A percentile compares a stretch with the other conserved stretches of the same genome.
These are phyloP conservation scores for Simplicillium aogashimaense DNA, from an alignment of 2,329 filamentous ascomycete species.

Conservation along the genomic window DNA sequence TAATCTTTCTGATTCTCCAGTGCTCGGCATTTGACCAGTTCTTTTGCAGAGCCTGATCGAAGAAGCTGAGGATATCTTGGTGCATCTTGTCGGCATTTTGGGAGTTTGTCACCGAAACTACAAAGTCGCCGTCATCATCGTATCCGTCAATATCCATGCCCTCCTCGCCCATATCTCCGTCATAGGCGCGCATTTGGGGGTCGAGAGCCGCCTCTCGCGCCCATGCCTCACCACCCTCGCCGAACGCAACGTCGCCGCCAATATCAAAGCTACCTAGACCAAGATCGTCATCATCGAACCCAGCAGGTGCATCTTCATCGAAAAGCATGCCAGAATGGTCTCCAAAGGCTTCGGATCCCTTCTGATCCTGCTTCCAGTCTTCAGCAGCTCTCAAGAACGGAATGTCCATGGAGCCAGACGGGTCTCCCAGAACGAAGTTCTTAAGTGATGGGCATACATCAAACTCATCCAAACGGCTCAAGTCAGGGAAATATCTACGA, in stretches of 20 bases:
- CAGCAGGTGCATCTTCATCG: slow-evolving; percentile 75
- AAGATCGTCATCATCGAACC: slow-evolving; percentile 63
- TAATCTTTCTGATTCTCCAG: slow-evolving; percentile 94
- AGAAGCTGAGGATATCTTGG: slow-evolving; percentile 95
- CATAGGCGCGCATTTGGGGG: slow-evolving; percentile 75
- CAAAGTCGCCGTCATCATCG: slow-evolving; percentile 58
- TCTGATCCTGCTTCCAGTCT: slow-evolving; percentile 67
- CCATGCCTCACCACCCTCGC: slow-evolving; percentile 94
- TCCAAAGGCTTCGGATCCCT: slow-evolving; percentile 45
- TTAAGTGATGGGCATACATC: slow-evolving; percentile 94
- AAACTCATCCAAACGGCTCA: slow-evolving; percentile 67
- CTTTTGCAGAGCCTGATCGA: slow-evolving; percentile 91
- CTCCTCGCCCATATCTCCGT: slow-evolving; percentile 52
- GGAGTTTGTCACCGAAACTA: slow-evolving; percentile 66
- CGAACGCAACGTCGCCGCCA: slow-evolving; percentile 71
- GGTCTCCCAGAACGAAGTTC: slow-evolving; percentile 82
- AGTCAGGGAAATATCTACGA: slow-evolving; percentile 75
- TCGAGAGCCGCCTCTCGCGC: slow-evolving; percentile 80
- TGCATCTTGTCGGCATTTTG: slow-evolving; percentile 60
- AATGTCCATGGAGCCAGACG: slow-evolving; percentile 76
- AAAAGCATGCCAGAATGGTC: slow-evolving; percentile 75
- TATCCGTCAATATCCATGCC: slow-evolving; percentile 24
- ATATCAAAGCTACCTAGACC: slow-evolving; percentile 63
- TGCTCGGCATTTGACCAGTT: slow-evolving; percentile 98
- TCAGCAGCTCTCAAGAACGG: slow-evolving; percentile 86